Evolutionary conservation across 495 filamentous ascomycete genomes (phyloP), one percentile per base, ranked within the genome.

Genomic region (Entonaema liquescens): DNA sequence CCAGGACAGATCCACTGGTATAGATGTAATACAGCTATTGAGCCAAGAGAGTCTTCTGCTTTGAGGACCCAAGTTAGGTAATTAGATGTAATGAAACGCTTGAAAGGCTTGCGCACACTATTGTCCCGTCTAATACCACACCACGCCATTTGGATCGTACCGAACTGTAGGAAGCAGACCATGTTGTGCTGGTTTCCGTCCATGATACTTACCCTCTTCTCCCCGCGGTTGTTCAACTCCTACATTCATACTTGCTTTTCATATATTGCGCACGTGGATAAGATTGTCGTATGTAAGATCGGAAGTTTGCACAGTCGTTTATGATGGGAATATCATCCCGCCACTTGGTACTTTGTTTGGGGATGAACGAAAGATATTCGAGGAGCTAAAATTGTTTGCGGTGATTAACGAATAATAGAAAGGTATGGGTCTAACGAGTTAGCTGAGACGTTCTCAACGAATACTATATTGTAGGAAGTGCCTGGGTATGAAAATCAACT

Each of bases 141-240:
- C 59, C 59, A 59, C 33, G 31, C 35, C 53, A 61, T 55, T 52
- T 19, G 60, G 69, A 65, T 65, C 70, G 58, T 65, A 65, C 69
- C 54, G 64, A 67, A 64, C 63, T 63, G 62, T 52, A 62, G 44
- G 31, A 53, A 53, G 52, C 52, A 44, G 61, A 49, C 35, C 38
- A 49, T 68, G 49, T 52, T 29, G 53, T 67, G 55, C 68, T 65
- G 61, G 55, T 61, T 58, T 40, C 49, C 7, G 56, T 28, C 36
- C 57, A 47, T 50, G 65, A 69, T 66, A 35, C 35, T 40, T 57
- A 63, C 55, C 70, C 53, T 63, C 55, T 60, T 31, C 13, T 40
- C 59, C 49, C 17, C 5, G 33, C 19, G 13, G 49, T 15, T 56
- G 28, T 17, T 28, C 5, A 50, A 53, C 36, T 63, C 33, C 58